Evolutionary conservation across 148 eudicot species (phyloP).

Genomic region (Cornus controversa): DNA sequence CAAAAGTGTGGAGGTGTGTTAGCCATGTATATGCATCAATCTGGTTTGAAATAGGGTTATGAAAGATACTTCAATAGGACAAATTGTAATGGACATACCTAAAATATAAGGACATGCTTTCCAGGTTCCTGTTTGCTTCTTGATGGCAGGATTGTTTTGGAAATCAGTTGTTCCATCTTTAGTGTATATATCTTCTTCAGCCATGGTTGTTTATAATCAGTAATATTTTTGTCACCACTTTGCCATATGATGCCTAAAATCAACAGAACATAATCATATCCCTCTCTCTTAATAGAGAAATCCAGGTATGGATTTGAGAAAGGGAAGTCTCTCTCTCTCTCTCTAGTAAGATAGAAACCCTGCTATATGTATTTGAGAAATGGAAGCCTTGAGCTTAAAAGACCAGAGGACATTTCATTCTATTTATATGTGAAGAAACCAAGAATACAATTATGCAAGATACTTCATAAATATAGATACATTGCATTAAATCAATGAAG

Average conservation of each 20-base stretch:
- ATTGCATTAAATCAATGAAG: too few species aligned
- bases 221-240: neutral
- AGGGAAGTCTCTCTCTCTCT: too few species aligned
- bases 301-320: too few species aligned
- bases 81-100: constrained; percentile 24
- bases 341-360: too few species aligned
- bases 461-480: too few species aligned
- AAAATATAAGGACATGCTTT: constrained; percentile 66
- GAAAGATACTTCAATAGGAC: neutral
- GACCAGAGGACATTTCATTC: neutral
- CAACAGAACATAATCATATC: neutral
- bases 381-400: neutral
- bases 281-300: too few species aligned
- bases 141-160: constrained; percentile 41
- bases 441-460: too few species aligned
- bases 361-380: neutral
- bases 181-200: constrained; percentile 26
- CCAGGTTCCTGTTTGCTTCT: constrained; percentile 57
- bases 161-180: constrained; percentile 61
- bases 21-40: neutral
- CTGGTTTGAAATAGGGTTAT: neutral
- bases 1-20: neutral
- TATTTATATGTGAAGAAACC: neutral
- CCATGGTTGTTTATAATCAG: constrained; percentile 7
- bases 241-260: neutral